Conservation (phyloP, 2,329 filamentous ascomycete species). For the Cladosporium velox region DNA sequence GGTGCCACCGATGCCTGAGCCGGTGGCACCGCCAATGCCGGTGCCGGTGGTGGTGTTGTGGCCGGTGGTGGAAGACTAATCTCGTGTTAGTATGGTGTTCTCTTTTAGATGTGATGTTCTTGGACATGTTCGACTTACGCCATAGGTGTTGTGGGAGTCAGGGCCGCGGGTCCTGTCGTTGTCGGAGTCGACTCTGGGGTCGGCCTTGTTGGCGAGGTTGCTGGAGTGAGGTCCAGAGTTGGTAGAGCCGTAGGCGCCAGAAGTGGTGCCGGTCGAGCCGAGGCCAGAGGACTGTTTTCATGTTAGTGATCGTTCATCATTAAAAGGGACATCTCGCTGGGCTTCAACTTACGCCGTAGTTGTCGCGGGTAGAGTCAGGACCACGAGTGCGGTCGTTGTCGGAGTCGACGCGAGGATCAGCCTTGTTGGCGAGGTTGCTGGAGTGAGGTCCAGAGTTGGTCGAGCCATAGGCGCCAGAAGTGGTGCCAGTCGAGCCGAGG, state of each 20-base stretch:
- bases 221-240: constrained; percentile 6
- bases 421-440: constrained; percentile 11
- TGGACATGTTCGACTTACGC: neutral
- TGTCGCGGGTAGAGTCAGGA: constrained; percentile 19
- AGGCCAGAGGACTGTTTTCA: neutral
- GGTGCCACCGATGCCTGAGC: too few relatives aligned
- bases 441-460: constrained; percentile 11
- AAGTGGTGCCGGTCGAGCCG: neutral
- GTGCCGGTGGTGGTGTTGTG: constrained; percentile 33
- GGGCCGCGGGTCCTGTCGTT: constrained; percentile 13
- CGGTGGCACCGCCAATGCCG: neutral
- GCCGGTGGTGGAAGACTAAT: constrained; percentile 26
- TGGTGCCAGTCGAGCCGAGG: neutral
- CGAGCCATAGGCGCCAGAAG: neutral
- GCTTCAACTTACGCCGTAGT: constrained; percentile 10
- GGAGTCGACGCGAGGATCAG: constrained; percentile 6
- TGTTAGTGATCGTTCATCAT: neutral
- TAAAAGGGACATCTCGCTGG: neutral
- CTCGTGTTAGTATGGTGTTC: neutral
- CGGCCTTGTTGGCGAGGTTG: constrained; percentile 16
- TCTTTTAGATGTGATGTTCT: too few relatives aligned
- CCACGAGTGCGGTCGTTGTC: constrained; percentile 18
- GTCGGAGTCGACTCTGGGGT: constrained; percentile 14
- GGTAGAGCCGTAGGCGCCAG: constrained; percentile 17
- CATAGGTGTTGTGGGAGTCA: constrained; percentile 27